phyloP scores from a whole-genome alignment of 2,329 filamentous ascomycete species.

The Exophiala dermatitidis region DNA sequence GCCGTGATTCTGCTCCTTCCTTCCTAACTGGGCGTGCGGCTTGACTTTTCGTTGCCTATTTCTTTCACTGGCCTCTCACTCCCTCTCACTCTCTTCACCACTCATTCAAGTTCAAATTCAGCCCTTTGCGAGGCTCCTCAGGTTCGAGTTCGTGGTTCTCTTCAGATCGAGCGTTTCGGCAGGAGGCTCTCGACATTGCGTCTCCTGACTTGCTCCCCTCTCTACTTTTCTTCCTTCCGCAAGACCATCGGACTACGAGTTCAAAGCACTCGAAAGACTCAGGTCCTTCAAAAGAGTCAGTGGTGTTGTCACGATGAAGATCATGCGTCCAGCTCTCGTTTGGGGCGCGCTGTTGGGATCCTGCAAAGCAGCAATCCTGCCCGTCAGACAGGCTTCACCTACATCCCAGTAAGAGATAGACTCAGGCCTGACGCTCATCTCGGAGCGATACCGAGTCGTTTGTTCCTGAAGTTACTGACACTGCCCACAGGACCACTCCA shows the following conservation, averaged over 20 bases:
- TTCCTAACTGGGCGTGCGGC: neutral
- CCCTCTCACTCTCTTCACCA: conserved; percentile 4
- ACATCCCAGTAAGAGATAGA: conserved; percentile 8
- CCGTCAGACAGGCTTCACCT: conserved; percentile 12
- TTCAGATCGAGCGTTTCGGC: neutral
- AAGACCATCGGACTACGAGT: neutral
- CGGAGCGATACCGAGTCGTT: neutral
- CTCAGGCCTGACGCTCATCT: neutral
- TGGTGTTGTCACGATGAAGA: conserved; percentile 10
- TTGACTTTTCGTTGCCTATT: conserved; percentile 2
- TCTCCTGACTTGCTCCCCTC: neutral
- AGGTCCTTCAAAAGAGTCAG: neutral
- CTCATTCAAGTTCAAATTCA: neutral
- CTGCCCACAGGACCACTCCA: conserved; percentile 4
- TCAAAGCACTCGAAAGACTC: neutral
- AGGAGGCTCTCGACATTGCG: neutral
- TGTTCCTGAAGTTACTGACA: conserved; percentile 1
- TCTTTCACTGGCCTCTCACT: neutral
- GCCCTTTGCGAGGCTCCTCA: neutral
- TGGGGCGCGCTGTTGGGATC: conserved; percentile 7
- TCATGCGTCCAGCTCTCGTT: conserved; percentile 2
- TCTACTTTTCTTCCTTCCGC: neutral
- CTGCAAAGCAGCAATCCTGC: conserved; percentile 14
- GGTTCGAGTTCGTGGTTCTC: neutral
- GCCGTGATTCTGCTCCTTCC: neutral